Base-by-base conservation (phyloP, 106 monocot species). In the Chionographis japonica region DNA sequence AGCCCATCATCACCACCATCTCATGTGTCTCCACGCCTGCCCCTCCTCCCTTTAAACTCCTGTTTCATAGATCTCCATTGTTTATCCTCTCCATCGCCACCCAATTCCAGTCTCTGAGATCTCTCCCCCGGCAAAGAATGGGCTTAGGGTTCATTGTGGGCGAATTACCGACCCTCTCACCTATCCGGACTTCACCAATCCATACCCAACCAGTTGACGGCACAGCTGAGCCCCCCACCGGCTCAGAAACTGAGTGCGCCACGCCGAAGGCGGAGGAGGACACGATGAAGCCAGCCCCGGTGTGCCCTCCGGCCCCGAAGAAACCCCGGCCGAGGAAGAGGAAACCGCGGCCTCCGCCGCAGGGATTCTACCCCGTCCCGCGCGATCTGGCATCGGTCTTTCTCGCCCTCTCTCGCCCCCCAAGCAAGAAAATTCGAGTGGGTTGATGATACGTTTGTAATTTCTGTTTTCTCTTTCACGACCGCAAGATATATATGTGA, bases 341-440 rank as follows among this genome's bases (percentile, higher is more conserved):
- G 70, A 78, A 73, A 63, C 43, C n/a, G 36, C 15, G n/a, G 37
- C 42, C 58, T 4, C 62, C 76, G 9, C 77, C 77, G 55, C 58
- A 61, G 55, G 67, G 58, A 5, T 86, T 75, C 68, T 74, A 38
- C 58, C 17, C 40, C 11, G 85, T 81, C 13, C 85, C 81, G 19
- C 40, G 13, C 6, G 81, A 86, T 52, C 81, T 86, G 7, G 36
- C 70, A 12, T 52, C 62, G 0, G 64, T 81, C 37, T 86, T 86
- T 38, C 17, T 52, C 54, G 40, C 72, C 38, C 43, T 86, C 8
- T 58, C 85, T n/a, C 49, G 6, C 15, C 38, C 38, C 18, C 68
- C 60, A 36, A 62, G 27, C 72, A 78, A 78, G 78, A 74, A 55
- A 53, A 70, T 75, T 54, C 78, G 78, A 35, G 71, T 69, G 1